Evolutionary conservation across 352 stramenopile species (phyloP), one percentile per base, ranked within the genome.

Genomic region (Pilasporangium apinafurcum): DNA sequence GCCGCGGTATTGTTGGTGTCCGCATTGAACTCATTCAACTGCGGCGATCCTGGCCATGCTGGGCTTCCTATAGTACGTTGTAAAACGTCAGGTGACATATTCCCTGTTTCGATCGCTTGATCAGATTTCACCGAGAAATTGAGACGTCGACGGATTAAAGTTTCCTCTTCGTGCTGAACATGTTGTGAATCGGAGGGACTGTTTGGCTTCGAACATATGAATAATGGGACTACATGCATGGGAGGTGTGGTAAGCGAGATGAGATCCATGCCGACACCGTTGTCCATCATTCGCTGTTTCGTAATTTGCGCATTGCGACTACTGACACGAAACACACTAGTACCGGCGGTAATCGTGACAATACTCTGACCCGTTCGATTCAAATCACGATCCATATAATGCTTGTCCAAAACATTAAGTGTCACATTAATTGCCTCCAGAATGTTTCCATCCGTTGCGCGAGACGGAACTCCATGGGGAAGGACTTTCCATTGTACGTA

Each of bases 281-380:
- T 98, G 73, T 99, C 96, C 94, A 99, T 98, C 95, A 99, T 99
- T 18, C 96, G 73, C 59, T 99, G 95, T 61, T 98, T 98, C 3
- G 95, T 99, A 37, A 99, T 97, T 35, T 92, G 71, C 10, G 86
- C 79, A 14, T 98, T 68, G 29, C 83, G 83, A 43, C 90, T 86
- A 36, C 97, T 77, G 0, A 98, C 95, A 33, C 97, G 84, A 69
- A 99, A 99, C n/a, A 98, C 87, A 25, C 96, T 94, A 56, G 72
- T 89, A 20, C 95, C 95, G n/a, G 96, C 76, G 6, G 92, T 97
- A 36, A 99, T 72, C 55, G 98, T 90, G 12, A 99, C 89, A 39
- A 99, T 97, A 24, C 71, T 91, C 44, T 99, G 97, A 3, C 96
- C 96, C 6, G 94, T 98, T 13, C 86, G 73, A 48, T 88, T 86